Evolutionary conservation across 768 basidiomycete species (phyloP).

Genomic region (Mycena galopus): DNA sequence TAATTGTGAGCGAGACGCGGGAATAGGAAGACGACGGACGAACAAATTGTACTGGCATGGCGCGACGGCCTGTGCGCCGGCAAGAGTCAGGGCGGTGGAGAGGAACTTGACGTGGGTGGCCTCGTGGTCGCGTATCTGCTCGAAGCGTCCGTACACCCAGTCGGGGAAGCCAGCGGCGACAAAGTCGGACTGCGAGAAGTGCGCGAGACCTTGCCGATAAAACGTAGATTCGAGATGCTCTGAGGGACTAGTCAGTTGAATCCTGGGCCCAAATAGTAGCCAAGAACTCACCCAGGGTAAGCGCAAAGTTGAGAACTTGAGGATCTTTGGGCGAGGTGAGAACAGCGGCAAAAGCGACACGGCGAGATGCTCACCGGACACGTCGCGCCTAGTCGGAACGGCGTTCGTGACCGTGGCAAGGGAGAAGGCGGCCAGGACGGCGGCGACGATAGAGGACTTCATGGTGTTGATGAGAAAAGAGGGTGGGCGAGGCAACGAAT

Average conservation of each 20-base stretch:
- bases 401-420: conserved; percentile 2
- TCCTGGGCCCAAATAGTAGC: neutral
- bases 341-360: neutral
- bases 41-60: conserved; percentile 54
- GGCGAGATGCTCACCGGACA: conserved; percentile 19
- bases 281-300: conserved; percentile 51
- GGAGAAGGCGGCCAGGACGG: conserved; percentile 1
- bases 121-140: conserved; percentile 69
- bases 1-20: neutral
- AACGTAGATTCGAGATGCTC: conserved; percentile 61
- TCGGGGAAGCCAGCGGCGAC: conserved; percentile 58
- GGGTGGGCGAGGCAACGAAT: conserved; percentile 19
- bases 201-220: conserved; percentile 57
- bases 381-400: conserved; percentile 11
- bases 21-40: neutral
- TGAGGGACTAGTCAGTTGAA: neutral
- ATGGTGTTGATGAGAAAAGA: conserved; percentile 14
- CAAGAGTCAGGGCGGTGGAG: conserved; percentile 44
- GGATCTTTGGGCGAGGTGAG: conserved; percentile 42
- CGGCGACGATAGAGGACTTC: neutral
- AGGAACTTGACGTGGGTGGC: conserved; percentile 58
- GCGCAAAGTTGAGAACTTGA: conserved; percentile 59
- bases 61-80: conserved; percentile 47
- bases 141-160: conserved; percentile 63
- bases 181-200: conserved; percentile 62